Conservation (phyloP, 805 yeast species). For the Ogataea allantospora region DNA sequence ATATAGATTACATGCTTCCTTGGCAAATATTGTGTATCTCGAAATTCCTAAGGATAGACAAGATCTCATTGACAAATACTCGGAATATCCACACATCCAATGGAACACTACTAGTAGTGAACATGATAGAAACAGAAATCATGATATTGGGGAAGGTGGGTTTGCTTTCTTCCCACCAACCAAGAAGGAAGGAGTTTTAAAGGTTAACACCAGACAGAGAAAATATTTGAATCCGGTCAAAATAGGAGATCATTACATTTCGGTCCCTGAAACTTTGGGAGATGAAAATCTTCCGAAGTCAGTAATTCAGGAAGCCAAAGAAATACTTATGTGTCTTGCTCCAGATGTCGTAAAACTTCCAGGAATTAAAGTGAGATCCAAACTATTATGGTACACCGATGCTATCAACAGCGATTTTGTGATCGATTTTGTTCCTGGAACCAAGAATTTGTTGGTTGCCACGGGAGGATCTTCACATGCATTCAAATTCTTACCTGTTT, state of each 20-base stretch:
- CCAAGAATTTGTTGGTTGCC: conserved; percentile 19
- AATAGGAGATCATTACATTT: conserved; percentile 9
- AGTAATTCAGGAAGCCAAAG: conserved; percentile 19
- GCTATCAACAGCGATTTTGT: conserved; percentile 25
- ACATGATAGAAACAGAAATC: conserved; percentile 12
- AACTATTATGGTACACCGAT: conserved; percentile 24
- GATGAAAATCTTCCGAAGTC: conserved; percentile 17
- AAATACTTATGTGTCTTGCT: conserved; percentile 13
- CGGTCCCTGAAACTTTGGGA: conserved; percentile 13
- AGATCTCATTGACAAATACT: conserved; percentile 25
- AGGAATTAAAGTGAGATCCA: conserved; percentile 10
- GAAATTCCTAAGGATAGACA: conserved; percentile 24
- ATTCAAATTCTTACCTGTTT: conserved; percentile 25
- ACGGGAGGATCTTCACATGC: conserved; percentile 28
- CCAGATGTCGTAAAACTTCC: conserved; percentile 18
- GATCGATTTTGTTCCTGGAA: conserved; percentile 25
- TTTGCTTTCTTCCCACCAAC: conserved; percentile 20
- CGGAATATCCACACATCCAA: conserved; percentile 20
- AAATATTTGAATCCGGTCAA: conserved; percentile 13
- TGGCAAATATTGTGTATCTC: conserved; percentile 21
- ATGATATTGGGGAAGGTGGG: conserved; percentile 16
- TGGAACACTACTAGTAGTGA: conserved; percentile 19
- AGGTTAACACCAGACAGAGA: conserved; percentile 16
- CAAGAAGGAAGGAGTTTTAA: conserved; percentile 17
- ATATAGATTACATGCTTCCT: conserved; percentile 20